A percentile compares a stretch with the other conserved stretches of the same genome.
phyloP scores from a whole-genome alignment of 306 rosid species.

The Dalbergia oliveri region DNA sequence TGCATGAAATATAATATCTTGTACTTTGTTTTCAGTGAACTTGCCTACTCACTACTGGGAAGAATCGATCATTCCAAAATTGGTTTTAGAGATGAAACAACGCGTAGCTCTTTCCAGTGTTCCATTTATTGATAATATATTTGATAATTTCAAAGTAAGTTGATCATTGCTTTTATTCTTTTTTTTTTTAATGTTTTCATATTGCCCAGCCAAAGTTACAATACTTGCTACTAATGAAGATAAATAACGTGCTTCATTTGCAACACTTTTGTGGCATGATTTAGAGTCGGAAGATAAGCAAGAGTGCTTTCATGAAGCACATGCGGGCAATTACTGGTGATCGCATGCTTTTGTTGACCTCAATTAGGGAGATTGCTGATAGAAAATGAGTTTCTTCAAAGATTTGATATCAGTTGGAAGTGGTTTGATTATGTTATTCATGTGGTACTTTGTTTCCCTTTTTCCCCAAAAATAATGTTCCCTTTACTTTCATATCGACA shows the following conservation, averaged over 20 bases:
- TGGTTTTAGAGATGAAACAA: slow-evolving; percentile 54
- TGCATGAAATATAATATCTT: not conserved
- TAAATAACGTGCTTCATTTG: slow-evolving; percentile 9
- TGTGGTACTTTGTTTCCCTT: not conserved
- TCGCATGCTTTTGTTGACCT: slow-evolving; percentile 48
- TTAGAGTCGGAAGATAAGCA: slow-evolving; percentile 60
- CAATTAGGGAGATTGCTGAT: slow-evolving; percentile 53
- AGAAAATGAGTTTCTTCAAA: slow-evolving; percentile 58
- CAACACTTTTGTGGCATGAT: slow-evolving; percentile 25
- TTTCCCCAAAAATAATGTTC: not conserved
- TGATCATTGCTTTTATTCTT: not conserved
- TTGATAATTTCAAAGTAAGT: slow-evolving; percentile 51
- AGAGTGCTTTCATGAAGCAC: slow-evolving; percentile 49
- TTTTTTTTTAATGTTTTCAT: not conserved
- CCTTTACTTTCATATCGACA: slow-evolving; percentile 14
- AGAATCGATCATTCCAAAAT: too few relatives aligned
- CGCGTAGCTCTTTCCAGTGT: slow-evolving; percentile 54
- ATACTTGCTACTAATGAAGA: not conserved
- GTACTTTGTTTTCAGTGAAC: slow-evolving; percentile 42
- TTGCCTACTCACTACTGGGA: not conserved
- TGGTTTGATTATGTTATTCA: too few relatives aligned
- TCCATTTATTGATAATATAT: slow-evolving; percentile 48
- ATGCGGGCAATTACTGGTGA: slow-evolving; percentile 63
- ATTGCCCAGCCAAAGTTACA: not conserved
- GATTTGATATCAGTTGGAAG: slow-evolving; percentile 45